These are phyloP conservation scores for Gastroboletus turbinatus DNA, from an alignment of 1,284 basidiomycete species.

Conservation along the genomic window DNA sequence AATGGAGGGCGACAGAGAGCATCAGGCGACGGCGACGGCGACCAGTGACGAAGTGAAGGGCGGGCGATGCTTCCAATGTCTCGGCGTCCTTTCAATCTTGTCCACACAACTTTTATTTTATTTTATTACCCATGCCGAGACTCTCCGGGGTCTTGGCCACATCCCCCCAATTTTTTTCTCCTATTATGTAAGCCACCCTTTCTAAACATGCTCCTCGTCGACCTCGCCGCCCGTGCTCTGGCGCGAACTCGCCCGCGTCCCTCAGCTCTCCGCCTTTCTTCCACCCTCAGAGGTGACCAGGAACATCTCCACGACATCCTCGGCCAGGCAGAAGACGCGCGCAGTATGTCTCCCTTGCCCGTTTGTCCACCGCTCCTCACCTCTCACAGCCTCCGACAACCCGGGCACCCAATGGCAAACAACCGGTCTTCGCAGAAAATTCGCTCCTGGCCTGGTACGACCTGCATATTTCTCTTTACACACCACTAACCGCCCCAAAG, in stretches of 20 bases:
- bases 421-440: constrained; percentile 28
- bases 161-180: neutral
- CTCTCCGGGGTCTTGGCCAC: constrained; percentile 24
- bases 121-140: constrained; percentile 3
- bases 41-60: constrained; percentile 20
- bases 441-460: constrained; percentile 22
- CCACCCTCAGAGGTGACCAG: constrained; percentile 25
- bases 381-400: neutral
- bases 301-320: constrained; percentile 26
- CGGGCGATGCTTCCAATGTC: constrained; percentile 8
- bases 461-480: neutral
- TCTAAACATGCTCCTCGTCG: constrained; percentile 5
- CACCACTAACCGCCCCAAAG: constrained; percentile 29
- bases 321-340: constrained; percentile 22
- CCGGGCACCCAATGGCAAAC: constrained; percentile 20
- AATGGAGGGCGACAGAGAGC: constrained; percentile 11
- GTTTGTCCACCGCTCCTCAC: neutral
- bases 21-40: constrained; percentile 22
- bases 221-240: constrained; percentile 11
- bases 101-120: neutral
- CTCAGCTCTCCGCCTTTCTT: constrained; percentile 9
- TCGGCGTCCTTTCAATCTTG: constrained; percentile 14
- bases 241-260: neutral
- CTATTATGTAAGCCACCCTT: constrained; percentile 7
- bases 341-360: constrained; percentile 1